These are phyloP conservation scores for Cephalotrichum gorgonifer DNA, from an alignment of 2,329 filamentous ascomycete genomes.

Conservation along the genomic window DNA sequence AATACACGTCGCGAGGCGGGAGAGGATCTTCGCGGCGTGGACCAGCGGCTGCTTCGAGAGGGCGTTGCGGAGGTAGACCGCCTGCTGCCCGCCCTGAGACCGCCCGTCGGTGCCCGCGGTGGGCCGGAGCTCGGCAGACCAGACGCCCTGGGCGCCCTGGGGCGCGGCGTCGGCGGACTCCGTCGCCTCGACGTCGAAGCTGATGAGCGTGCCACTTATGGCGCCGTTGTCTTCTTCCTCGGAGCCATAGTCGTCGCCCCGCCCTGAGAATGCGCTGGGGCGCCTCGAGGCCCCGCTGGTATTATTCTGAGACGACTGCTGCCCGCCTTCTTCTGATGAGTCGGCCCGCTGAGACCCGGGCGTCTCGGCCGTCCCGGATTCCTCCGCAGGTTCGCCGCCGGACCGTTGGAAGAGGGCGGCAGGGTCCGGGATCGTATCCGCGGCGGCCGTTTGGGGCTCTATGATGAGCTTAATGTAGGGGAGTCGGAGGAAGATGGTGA, in stretches of 20 bases:
- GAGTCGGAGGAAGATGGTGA: slow-evolving; percentile 18
- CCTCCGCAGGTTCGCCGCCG: not conserved
- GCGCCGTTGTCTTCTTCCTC: slow-evolving; percentile 48
- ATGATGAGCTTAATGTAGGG: slow-evolving; percentile 11
- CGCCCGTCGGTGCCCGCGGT: slow-evolving; percentile 26
- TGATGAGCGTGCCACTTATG: slow-evolving; percentile 46
- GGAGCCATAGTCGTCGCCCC: slow-evolving; percentile 41
- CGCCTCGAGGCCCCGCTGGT: not conserved
- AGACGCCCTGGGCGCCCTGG: slow-evolving; percentile 32
- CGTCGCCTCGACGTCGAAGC: slow-evolving; percentile 49
- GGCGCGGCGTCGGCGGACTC: slow-evolving; percentile 34
- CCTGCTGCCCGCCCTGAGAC: slow-evolving; percentile 13
- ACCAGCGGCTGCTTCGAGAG: slow-evolving; percentile 38
- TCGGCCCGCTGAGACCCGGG: not conserved
- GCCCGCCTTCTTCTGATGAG: not conserved
- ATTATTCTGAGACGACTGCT: not conserved
- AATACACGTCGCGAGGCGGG: slow-evolving; percentile 29
- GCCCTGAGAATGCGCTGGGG: slow-evolving; percentile 9
- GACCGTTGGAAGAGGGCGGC: not conserved
- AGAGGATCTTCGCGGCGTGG: slow-evolving; percentile 36
- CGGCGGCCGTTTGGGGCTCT: not conserved
- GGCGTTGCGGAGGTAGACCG: slow-evolving; percentile 34
- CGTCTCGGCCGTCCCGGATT: not conserved
- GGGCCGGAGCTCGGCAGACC: slow-evolving; percentile 49
- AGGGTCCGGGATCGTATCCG: not conserved